Conservation (phyloP, 352 stramenopile genomes). For the Chrysophaeum taylorii region DNA sequence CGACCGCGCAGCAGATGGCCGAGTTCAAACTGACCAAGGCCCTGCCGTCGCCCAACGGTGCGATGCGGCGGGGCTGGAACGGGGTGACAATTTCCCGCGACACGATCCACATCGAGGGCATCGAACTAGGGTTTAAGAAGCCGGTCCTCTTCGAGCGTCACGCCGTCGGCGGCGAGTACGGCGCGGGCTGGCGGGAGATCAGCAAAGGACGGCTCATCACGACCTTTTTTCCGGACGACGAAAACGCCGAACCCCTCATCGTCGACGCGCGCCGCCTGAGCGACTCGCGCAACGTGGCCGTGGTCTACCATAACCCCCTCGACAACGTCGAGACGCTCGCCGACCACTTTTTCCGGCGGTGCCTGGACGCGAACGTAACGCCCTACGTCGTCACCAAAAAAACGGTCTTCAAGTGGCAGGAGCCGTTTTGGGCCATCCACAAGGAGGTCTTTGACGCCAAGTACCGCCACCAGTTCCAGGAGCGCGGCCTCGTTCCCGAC, state of each 20-base stretch:
- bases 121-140: conserved; percentile 66
- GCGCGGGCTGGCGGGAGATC: conserved; percentile 58
- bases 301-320: conserved; percentile 73
- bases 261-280: conserved; percentile 62
- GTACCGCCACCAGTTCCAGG: conserved; percentile 54
- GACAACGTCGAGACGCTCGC: conserved; percentile 64
- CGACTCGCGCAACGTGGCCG: conserved; percentile 61
- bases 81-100: conserved; percentile 67
- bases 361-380: conserved; percentile 55
- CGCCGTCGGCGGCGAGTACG: conserved; percentile 68
- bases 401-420: conserved; percentile 77
- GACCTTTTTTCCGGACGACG: conserved; percentile 53
- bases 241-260: conserved; percentile 47
- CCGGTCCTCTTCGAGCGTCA: conserved; percentile 69
- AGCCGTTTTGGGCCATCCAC: conserved; percentile 68
- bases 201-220: conserved; percentile 58
- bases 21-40: conserved; percentile 58
- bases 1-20: conserved; percentile 53
- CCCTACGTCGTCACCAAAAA: conserved; percentile 76
- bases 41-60: conserved; percentile 61
- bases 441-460: conserved; percentile 64
- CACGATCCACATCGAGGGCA: conserved; percentile 72
- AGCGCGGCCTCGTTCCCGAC: conserved; percentile 51
- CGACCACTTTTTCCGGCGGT: conserved; percentile 65
- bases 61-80: conserved; percentile 65